phyloP scores from a whole-genome alignment of 768 basidiomycete genomes.

The Saitozyma sp. region DNA sequence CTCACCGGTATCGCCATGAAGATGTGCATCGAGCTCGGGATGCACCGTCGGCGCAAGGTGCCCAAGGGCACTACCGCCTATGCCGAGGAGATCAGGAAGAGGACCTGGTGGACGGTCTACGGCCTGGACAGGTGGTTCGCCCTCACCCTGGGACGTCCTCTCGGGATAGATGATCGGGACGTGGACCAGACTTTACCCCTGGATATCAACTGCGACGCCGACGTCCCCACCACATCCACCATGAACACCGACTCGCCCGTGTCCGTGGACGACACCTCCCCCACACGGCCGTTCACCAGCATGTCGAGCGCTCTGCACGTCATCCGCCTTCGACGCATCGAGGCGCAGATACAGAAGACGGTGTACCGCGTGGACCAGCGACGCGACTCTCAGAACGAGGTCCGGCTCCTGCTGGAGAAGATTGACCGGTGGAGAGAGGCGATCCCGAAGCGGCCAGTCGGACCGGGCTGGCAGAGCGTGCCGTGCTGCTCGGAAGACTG shows the following conservation, averaged over 20 bases:
- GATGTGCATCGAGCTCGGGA: slow-evolving; percentile 19
- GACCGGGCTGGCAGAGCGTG: slow-evolving; percentile 2
- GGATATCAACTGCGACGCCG: slow-evolving; percentile 16
- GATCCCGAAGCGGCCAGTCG: slow-evolving; percentile 9
- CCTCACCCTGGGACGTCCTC: slow-evolving; percentile 20
- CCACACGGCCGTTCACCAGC: slow-evolving; percentile 9
- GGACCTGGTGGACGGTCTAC: slow-evolving; percentile 28
- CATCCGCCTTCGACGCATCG: slow-evolving; percentile 12
- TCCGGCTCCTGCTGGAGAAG: slow-evolving; percentile 8
- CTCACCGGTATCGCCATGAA: slow-evolving; percentile 14
- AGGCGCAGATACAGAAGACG: slow-evolving; percentile 11
- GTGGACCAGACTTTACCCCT: slow-evolving; percentile 24
- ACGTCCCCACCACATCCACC: slow-evolving; percentile 3
- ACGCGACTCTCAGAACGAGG: slow-evolving; percentile 2
- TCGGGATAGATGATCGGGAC: slow-evolving; percentile 20
- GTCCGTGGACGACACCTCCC: slow-evolving; percentile 1
- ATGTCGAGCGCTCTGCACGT: slow-evolving; percentile 13
- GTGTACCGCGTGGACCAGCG: slow-evolving; percentile 7
- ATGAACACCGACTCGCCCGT: slow-evolving; percentile 4
- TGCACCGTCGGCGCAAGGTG: slow-evolving; percentile 15
- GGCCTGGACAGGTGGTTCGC: slow-evolving; percentile 25
- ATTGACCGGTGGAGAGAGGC: slow-evolving; percentile 13
- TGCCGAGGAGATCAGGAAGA: slow-evolving; percentile 18
- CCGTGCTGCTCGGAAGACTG: slow-evolving; percentile 16
- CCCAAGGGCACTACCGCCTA: slow-evolving; percentile 5